phyloP scores from a whole-genome alignment of 2,329 filamentous ascomycete genomes.

The Xylariaceae sp. region DNA sequence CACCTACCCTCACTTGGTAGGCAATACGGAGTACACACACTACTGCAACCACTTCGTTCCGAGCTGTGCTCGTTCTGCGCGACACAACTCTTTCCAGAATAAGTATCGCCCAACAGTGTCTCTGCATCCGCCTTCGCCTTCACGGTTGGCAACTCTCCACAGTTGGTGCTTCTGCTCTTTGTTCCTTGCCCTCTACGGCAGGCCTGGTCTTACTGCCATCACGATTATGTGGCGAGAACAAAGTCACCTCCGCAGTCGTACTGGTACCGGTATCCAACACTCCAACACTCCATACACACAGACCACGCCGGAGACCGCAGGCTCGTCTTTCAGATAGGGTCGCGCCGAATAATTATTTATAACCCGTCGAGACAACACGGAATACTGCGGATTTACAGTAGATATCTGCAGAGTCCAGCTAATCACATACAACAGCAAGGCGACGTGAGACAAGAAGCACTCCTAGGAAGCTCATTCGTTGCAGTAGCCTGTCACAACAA shows the following conservation, averaged over 20 bases:
- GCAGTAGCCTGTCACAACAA: constrained; percentile 1
- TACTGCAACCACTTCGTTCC: constrained; percentile 11
- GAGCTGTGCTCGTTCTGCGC: neutral
- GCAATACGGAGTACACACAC: neutral
- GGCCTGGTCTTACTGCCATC: neutral
- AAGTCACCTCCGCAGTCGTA: neutral
- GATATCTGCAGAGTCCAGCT: neutral
- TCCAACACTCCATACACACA: neutral
- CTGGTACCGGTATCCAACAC: neutral
- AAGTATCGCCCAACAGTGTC: neutral
- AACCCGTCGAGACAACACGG: neutral
- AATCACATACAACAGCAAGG: neutral
- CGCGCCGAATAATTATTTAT: neutral
- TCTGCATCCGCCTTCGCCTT: neutral
- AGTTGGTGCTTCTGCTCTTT: neutral
- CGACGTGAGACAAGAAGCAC: neutral
- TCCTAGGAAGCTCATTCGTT: neutral
- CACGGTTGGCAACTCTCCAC: neutral
- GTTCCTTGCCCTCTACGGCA: neutral
- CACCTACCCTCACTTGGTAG: neutral
- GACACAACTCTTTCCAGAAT: neutral
- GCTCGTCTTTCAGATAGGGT: neutral
- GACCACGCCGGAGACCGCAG: constrained; percentile 12
- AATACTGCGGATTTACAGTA: neutral
- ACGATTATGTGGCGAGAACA: constrained; percentile 1